Evolutionary conservation across 2,329 filamentous ascomycete species (phyloP), one percentile per base, ranked within the genome.

Genomic region (Alternaria postmessia): DNA sequence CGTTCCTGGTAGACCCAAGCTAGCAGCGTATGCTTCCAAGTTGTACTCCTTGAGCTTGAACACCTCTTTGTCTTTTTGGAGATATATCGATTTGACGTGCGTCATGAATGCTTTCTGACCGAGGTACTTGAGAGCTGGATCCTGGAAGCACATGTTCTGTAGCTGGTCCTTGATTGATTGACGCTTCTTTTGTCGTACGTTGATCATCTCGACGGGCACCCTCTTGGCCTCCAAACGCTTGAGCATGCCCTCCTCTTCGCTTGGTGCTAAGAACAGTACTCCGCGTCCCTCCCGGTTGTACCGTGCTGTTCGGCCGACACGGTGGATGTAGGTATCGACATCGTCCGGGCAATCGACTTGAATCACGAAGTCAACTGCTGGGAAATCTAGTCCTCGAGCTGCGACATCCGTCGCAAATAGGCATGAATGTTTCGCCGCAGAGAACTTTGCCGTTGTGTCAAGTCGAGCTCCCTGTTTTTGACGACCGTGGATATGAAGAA

Each of bases 361-460:
- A n/a, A 99, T 93, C 5, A 99, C 95, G 91, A 95, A 99, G 77
- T 99, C 95, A 0, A 99, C 95, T 3, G 93, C 90, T 0, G 95
- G 95, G 75, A 99, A 98, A 78, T 99, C 95, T 12, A 99, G 86
- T 65, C 95, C 95, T 78, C 95, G 87, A 0, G 95, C 95, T 4
- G 96, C 93, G 6, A 99, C 93, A 75, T 99, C 95, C 0, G 95
- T 99, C 1, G 95, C 93, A 75, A 99, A 97, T 0, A 99, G 85
- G 74, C 95, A 97, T 1, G 92, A 90, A 57, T 92, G 85, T 73
- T 95, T 93, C 1, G 94, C 88, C 0, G 89, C 84, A 0, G 91
- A 89, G 77, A 97, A 99, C 52, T 91, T 89, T 5, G 87, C 86
- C 0, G 94, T 96, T 39, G 97, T 95, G 62, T 97, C 94, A 24